These are phyloP conservation scores for Byssothecium circinans DNA, from an alignment of 2,329 filamentous ascomycete species.

Conservation along the genomic window DNA sequence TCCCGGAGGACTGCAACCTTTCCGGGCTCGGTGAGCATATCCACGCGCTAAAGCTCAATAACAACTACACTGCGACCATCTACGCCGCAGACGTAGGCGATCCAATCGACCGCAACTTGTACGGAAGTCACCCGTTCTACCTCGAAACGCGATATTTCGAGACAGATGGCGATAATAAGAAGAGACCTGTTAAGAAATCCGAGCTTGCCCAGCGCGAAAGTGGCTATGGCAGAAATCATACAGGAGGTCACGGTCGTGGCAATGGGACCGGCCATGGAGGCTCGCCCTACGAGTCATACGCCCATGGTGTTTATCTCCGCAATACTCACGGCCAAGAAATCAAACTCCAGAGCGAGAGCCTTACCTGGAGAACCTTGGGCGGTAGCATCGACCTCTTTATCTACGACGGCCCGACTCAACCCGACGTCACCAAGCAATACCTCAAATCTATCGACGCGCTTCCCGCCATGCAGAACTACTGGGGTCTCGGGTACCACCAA, in stretches of 20 bases:
- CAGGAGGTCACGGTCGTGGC: slow-evolving; percentile 1
- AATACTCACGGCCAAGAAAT: slow-evolving; percentile 78
- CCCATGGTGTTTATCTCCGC: slow-evolving; percentile 76
- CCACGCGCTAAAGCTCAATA: slow-evolving; percentile 69
- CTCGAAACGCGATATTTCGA: slow-evolving; percentile 77
- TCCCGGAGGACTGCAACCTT: slow-evolving; percentile 73
- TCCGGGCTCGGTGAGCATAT: slow-evolving; percentile 77
- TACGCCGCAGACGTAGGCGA: slow-evolving; percentile 71
- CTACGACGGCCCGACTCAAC: slow-evolving; percentile 70
- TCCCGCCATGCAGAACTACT: slow-evolving; percentile 77
- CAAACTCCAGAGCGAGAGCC: slow-evolving; percentile 61
- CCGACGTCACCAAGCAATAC: slow-evolving; percentile 71
- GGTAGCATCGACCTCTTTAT: slow-evolving; percentile 80
- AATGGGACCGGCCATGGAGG: slow-evolving; percentile 41
- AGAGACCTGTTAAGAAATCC: slow-evolving; percentile 57
- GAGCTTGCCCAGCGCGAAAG: slow-evolving; percentile 44
- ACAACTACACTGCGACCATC: slow-evolving; percentile 70
- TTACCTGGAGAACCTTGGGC: slow-evolving; percentile 75
- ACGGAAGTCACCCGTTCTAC: slow-evolving; percentile 77
- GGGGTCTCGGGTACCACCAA: slow-evolving; percentile 79
- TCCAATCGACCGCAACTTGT: slow-evolving; percentile 67
- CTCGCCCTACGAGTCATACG: slow-evolving; percentile 64
- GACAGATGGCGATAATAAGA: slow-evolving; percentile 46
- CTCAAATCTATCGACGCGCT: slow-evolving; percentile 67
- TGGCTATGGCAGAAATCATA: slow-evolving; percentile 2